Evolutionary conservation across 495 filamentous ascomycete species (phyloP), one percentile per base, ranked within the genome.

Genomic region (Trichoderma reesei): DNA sequence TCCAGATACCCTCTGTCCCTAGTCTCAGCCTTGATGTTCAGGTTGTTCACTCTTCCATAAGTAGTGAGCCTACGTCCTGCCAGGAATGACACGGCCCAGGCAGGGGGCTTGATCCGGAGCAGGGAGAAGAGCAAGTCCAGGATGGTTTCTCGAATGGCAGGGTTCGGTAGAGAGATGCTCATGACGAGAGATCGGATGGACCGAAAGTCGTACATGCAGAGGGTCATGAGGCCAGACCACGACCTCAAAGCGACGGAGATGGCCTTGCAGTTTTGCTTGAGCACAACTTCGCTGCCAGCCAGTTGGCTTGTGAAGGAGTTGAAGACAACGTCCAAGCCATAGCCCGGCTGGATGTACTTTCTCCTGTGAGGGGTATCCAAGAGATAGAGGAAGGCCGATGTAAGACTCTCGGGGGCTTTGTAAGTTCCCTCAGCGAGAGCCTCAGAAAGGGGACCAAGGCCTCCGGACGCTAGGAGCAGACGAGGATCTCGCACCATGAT

Each of bases 41-140:
- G 79, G 68, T 92, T 96, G 9, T 91, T 83, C 39, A 98, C 92
- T 68, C 95, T 83, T 16, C 91, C 92, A 73, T 98, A 98, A 0
- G 91, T 98, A 16, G 94, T 98, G 41, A 98, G 83, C 63, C 95
- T 80, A 67, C 94, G 83, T 7, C 95, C 94, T 42, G 95, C 94
- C 56, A 98, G 82, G 70, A 96, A 98, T 20, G 91, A 95, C 1
- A 91, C 91, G 34, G 93, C 93, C 95, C 95, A 98, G 0, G 91
- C 93, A 6, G 94, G 94, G 26, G 92, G 86, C 70, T 96, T 97
- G 71, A 98, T 96, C 51, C 91, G 86, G 65, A 98, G 80, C 31
- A 97, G 84, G 64, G 92, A 91, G 72, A 93, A 96, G 48, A 98
- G 76, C 6, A 98, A 78, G 68, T 98, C 94, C 67, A 98, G 78